Percentiles rank a stretch among this genome's conserved stretches.
Evolutionary conservation across 805 yeast genomes (phyloP).

Genomic region (Metschnikowia cerradonensis): DNA sequence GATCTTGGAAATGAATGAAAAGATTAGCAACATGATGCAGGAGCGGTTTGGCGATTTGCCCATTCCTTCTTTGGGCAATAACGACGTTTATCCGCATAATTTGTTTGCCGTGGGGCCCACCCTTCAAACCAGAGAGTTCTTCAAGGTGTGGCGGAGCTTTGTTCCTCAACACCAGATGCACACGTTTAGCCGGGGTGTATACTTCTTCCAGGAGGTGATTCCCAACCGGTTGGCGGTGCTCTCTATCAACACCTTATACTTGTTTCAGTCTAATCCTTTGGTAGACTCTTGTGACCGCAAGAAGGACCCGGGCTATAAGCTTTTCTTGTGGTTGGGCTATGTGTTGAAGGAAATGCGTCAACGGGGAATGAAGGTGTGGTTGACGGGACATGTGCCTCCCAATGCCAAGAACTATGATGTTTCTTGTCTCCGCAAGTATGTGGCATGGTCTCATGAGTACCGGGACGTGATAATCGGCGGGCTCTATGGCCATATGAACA

Average conservation of each 20-base stretch:
- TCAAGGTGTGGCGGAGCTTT: slow-evolving; percentile 66
- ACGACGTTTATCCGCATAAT: slow-evolving; percentile 88
- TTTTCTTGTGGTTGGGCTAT: slow-evolving; percentile 73
- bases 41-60: slow-evolving; percentile 49
- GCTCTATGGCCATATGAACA: slow-evolving; percentile 83
- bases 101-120: slow-evolving; percentile 84
- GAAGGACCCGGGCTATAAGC: slow-evolving; percentile 76
- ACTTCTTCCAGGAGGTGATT: slow-evolving; percentile 71
- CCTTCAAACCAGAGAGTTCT: slow-evolving; percentile 76
- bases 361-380: slow-evolving; percentile 80
- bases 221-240: slow-evolving; percentile 75
- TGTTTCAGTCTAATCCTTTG: slow-evolving; percentile 73
- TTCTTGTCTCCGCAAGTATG: slow-evolving; percentile 68
- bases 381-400: slow-evolving; percentile 87
- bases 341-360: slow-evolving; percentile 68
- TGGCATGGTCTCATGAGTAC: slow-evolving; percentile 79
- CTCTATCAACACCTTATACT: slow-evolving; percentile 72
- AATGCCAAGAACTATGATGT: slow-evolving; percentile 71
- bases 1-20: slow-evolving; percentile 65
- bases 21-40: slow-evolving; percentile 50
- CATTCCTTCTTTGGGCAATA: slow-evolving; percentile 77
- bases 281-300: slow-evolving; percentile 73
- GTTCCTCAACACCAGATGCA: slow-evolving; percentile 77
- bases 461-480: slow-evolving; percentile 83
- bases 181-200: slow-evolving; percentile 69